Evolutionary conservation across 2,329 filamentous ascomycete species (phyloP), one percentile per base, ranked within the genome.

Genomic region (Hymenoscyphus scutula): DNA sequence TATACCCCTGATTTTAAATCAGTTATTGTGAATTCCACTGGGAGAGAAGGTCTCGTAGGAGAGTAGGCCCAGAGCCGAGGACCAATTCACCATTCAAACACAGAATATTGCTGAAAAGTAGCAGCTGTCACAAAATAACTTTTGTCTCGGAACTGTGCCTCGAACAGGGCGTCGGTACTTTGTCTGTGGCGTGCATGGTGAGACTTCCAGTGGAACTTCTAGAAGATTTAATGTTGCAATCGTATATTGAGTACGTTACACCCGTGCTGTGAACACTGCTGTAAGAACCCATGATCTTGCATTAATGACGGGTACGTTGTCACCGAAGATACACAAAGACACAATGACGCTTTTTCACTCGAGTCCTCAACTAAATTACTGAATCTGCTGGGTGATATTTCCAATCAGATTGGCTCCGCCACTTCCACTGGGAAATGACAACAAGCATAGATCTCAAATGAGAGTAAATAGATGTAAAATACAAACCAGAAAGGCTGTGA

Each of bases 101-200:
- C 7, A 11, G 19, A 17, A 48, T 48, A n/a, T 48, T 25, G 13
- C 41, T 19, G 11, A 48, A 48, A 48, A 25, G 7, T 23, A 48
- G 51, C 29, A 54, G 51, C 25, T 27, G 51, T 54, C 51, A 54
- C 51, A 54, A 32, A 30, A 30, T n/a, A 23, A 54, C n/a, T 8
- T 32, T 54, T 54, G 51, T 54, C 51, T 54, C 51, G 51, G 51
- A n/a, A 54, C 29, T 32, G 6, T 54, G 25, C 51, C 51, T 54
- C 51, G 19, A 23, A 48, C 41, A 23, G 41, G n/a, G 41, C 41
- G n/a, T 48, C n/a, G 51, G 51, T 29, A 32, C n/a, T 29, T 30
- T 54, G 25, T 13, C 19, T 54, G 51, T 27, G 51, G 51, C 25
- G 29, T 54, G 41, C 51, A 29, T 32, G 51, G 51, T 54, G 29